Percentiles rank a stretch among this genome's conserved stretches.
These are phyloP conservation scores for Tylopilus cervinicoccineus DNA, from an alignment of 768 basidiomycete genomes.

Conservation along the genomic window DNA sequence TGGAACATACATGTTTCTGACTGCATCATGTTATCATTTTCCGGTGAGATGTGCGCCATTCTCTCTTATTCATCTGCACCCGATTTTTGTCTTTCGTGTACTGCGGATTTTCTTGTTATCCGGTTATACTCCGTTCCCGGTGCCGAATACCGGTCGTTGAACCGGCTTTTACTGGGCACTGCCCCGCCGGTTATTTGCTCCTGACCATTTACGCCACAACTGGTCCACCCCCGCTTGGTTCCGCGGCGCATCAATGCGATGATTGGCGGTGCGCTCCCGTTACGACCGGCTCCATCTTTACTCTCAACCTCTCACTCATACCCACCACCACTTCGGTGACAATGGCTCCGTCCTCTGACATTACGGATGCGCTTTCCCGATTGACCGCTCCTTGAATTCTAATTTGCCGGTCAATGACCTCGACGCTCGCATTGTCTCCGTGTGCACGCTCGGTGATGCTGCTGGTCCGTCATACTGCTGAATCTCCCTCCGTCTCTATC, in stretches of 20 bases:
- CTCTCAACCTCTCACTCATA: not conserved
- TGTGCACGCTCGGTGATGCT: slow-evolving; percentile 10
- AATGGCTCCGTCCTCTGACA: not conserved
- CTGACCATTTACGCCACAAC: not conserved
- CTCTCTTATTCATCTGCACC: not conserved
- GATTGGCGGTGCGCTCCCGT: slow-evolving; percentile 12
- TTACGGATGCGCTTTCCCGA: not conserved
- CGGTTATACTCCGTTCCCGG: slow-evolving; percentile 12
- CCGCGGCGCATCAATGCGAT: slow-evolving; percentile 2
- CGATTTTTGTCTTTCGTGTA: not conserved
- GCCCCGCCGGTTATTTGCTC: slow-evolving; percentile 14
- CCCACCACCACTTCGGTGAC: slow-evolving; percentile 2
- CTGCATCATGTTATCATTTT: not conserved
- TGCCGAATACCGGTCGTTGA: slow-evolving; percentile 6
- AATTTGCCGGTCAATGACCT: slow-evolving; percentile 3
- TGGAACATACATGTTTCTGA: not conserved
- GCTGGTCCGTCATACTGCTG: slow-evolving; percentile 4
- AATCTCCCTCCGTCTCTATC: slow-evolving; percentile 5
- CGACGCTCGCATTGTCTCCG: slow-evolving; percentile 1
- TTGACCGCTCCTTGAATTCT: slow-evolving; percentile 1
- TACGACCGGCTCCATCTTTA: slow-evolving; percentile 5
- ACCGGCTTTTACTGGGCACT: slow-evolving; percentile 4
- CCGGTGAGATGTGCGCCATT: not conserved
- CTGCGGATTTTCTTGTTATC: not conserved
- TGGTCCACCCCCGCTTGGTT: slow-evolving; percentile 2